These are phyloP conservation scores for Nicotiana rustica DNA, from an alignment of 305 asterid species.

Conservation along the genomic window DNA sequence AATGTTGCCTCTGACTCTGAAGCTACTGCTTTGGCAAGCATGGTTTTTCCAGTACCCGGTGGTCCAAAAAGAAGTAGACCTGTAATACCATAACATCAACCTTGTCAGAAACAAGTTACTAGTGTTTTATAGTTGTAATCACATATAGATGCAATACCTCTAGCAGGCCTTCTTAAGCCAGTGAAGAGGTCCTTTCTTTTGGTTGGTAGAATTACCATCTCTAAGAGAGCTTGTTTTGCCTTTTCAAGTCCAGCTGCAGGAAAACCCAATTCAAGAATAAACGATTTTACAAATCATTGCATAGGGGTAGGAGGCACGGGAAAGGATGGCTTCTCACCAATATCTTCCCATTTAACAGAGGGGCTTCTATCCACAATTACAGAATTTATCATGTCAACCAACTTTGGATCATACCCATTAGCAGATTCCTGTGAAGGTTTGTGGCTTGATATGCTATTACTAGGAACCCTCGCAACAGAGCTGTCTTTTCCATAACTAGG, in stretches of 20 bases:
- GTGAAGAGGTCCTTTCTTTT: constrained; percentile 96
- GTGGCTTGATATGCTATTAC: constrained; percentile 45
- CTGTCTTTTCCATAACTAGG: constrained; percentile 46
- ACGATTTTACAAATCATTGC: constrained; percentile 10
- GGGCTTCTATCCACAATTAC: constrained; percentile 89
- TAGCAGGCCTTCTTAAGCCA: constrained; percentile 94
- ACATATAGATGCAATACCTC: constrained; percentile 57
- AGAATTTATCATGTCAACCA: constrained; percentile 92
- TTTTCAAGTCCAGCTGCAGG: constrained; percentile 96
- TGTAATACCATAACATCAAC: constrained; percentile 45
- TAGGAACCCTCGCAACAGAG: constrained; percentile 52
- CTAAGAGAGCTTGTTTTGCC: constrained; percentile 94
- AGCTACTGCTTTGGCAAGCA: constrained; percentile 99
- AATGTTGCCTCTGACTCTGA: constrained; percentile 97
- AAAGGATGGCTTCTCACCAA: constrained; percentile 64
- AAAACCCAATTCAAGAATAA: neutral
- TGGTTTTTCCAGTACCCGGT: constrained; percentile 99
- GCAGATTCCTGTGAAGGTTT: constrained; percentile 59
- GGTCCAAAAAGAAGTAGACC: constrained; percentile 99
- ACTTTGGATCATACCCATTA: constrained; percentile 73
- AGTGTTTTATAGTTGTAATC: neutral
- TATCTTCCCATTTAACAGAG: constrained; percentile 99
- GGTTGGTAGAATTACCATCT: constrained; percentile 98
- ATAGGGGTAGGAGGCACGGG: constrained; percentile 33
- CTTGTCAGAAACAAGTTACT: constrained; percentile 4